phyloP scores from a whole-genome alignment of 371 early-diverging fungal species.

The Sporodiniella umbellata region DNA sequence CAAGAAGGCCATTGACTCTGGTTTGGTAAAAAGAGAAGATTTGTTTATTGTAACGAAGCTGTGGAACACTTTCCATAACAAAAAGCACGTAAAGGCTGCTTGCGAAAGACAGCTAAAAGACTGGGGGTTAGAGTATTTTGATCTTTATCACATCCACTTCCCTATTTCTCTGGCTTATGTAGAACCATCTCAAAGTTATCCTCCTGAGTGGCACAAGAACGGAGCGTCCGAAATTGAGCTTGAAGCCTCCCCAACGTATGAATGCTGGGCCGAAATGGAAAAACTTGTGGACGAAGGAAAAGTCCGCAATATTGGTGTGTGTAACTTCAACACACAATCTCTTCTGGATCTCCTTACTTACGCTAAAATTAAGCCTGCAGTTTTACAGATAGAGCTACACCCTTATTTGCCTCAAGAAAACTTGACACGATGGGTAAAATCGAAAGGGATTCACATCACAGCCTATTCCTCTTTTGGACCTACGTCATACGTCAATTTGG shows the following conservation, averaged over 20 bases:
- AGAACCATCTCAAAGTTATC: slow-evolving; percentile 23
- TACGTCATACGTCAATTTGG: slow-evolving; percentile 46
- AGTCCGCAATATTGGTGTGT: slow-evolving; percentile 54
- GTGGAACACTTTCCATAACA: slow-evolving; percentile 57
- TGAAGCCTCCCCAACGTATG: slow-evolving; percentile 40
- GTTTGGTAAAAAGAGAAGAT: slow-evolving; percentile 58
- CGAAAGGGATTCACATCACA: slow-evolving; percentile 48
- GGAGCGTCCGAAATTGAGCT: slow-evolving; percentile 16
- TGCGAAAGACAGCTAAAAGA: slow-evolving; percentile 51
- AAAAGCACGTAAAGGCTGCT: slow-evolving; percentile 41
- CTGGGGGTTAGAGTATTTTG: slow-evolving; percentile 64
- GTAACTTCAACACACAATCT: slow-evolving; percentile 53
- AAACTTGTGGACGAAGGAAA: slow-evolving; percentile 33
- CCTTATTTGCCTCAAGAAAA: slow-evolving; percentile 63
- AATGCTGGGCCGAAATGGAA: slow-evolving; percentile 45
- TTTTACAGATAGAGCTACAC: slow-evolving; percentile 59
- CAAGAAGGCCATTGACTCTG: slow-evolving; percentile 40
- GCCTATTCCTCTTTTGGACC: slow-evolving; percentile 69
- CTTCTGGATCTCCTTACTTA: slow-evolving; percentile 38
- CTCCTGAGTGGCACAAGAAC: slow-evolving; percentile 37
- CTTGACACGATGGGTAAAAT: slow-evolving; percentile 39
- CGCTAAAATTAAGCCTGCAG: slow-evolving; percentile 39
- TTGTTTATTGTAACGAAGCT: slow-evolving; percentile 64
- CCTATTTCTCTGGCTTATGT: slow-evolving; percentile 39
- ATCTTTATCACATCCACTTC: slow-evolving; percentile 62